Base-by-base conservation (phyloP, 306 rosid species). In the Fragaria iinumae region DNA sequence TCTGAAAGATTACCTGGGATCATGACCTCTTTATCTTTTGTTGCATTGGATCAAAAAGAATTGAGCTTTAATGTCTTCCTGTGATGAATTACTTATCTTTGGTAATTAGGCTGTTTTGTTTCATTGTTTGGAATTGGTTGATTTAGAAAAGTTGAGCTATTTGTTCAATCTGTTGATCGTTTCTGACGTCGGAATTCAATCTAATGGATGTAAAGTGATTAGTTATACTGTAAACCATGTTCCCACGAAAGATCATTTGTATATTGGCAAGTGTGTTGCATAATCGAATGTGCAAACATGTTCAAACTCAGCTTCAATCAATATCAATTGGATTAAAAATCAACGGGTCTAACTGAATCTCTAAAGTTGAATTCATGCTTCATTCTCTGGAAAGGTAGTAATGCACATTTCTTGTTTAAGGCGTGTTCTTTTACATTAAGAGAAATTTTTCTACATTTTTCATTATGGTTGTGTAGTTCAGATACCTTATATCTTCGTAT, bases 401-500 rank as follows among this genome's bases (percentile, higher is more conserved):
- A 27, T 74, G 44, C n/a, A 23, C 43, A 41, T 48, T 12, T 11
- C 8, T 34, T 34, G 72, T 34, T 47, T 34, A 2, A 68, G 11
- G 23, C 62, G 14, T n/a, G 25, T 16, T 64, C 1, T 20, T 44
- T 36, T 20, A 5, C 36, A 38, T 11, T 65, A 21, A 27, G 50
- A n/a, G 23, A 34, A 23, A 36, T 55, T 7, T 11, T 6, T 69
- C 8, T 67, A 4, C 43, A 21, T 56, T n/a, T 27, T 69, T 44
- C 21, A 18, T 56, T 36, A 20, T 32, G 2, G 25, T n/a, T 67
- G 41, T 66, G 55, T 55, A 34, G 21, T 65, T 21, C 6, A 0
- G 70, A 67, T 36, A 45, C 8, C 75, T 80, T 11, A 43, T 67
- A 18, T 32, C 17, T 68, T 81, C 72, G 53, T 71, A 63, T 80